Percentiles rank a stretch among this genome's conserved stretches.
Evolutionary conservation across 2,329 filamentous ascomycete species (phyloP).

Genomic region (Aspergillus calidoustus): DNA sequence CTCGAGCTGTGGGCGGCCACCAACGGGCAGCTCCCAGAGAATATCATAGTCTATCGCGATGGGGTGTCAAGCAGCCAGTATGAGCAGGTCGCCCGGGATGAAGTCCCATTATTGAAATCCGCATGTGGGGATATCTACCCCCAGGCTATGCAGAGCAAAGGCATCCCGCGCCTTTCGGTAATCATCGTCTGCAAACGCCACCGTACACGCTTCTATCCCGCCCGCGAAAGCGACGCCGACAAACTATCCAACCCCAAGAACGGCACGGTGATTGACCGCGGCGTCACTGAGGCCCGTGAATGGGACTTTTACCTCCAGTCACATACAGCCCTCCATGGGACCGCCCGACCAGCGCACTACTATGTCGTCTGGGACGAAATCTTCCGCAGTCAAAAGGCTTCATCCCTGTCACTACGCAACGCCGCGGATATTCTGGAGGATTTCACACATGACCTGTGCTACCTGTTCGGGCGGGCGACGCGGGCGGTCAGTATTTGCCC

Average conservation of each 20-base stretch:
- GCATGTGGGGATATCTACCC: conserved; percentile 68
- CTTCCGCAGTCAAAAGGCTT: conserved; percentile 51
- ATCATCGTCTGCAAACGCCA: conserved; percentile 87
- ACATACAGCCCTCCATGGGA: conserved; percentile 79
- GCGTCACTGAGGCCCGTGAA: conserved; percentile 72
- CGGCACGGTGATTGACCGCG: conserved; percentile 87
- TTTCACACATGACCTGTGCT: conserved; percentile 78
- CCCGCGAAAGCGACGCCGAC: conserved; percentile 54
- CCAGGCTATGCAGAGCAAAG: conserved; percentile 49
- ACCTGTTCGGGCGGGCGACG: conserved; percentile 81
- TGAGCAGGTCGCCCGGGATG: conserved; percentile 65
- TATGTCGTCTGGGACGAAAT: conserved; percentile 73
- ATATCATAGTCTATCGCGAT: conserved; percentile 84
- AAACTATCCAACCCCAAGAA: conserved; percentile 68
- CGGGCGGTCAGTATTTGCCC: conserved; percentile 86
- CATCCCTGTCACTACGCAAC: conserved; percentile 29
- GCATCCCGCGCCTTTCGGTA: conserved; percentile 68
- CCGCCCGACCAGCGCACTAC: conserved; percentile 83
- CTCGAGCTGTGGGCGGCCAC: conserved; percentile 66
- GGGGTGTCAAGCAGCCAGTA: conserved; percentile 90
- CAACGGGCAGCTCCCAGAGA: conserved; percentile 66
- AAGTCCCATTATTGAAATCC: conserved; percentile 60
- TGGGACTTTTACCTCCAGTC: conserved; percentile 89
- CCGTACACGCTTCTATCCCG: conserved; percentile 84
- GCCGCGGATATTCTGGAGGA: conserved; percentile 71